Evolutionary conservation across 495 filamentous ascomycete genomes (phyloP).

Genomic region (Lindgomyces ingoldianus): DNA sequence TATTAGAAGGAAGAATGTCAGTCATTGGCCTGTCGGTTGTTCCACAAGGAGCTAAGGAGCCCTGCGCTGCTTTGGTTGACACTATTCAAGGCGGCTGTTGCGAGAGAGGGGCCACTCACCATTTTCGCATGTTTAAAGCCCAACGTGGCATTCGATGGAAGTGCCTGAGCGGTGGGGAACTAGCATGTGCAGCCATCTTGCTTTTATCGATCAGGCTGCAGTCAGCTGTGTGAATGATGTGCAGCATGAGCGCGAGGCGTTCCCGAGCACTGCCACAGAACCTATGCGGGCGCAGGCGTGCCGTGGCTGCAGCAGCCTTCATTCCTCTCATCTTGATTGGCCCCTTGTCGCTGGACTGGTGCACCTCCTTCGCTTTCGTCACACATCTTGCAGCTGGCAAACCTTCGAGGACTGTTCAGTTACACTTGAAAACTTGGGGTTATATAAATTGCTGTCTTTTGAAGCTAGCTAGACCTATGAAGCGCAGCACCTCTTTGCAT

Average conservation of each 20-base stretch:
- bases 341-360: no score
- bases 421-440: no score
- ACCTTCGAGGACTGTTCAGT: no score
- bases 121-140: background rate
- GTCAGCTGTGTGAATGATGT: constrained; percentile 5
- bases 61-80: no score
- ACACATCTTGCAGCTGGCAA: no score
- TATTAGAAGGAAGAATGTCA: background rate
- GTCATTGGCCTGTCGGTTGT: background rate
- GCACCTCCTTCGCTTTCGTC: no score
- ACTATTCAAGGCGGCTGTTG: background rate
- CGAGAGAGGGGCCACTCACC: constrained; percentile 7
- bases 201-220: constrained; percentile 31
- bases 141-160: constrained; percentile 10
- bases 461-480: no score
- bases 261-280: constrained; percentile 14
- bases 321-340: background rate
- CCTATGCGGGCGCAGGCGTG: background rate
- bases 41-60: background rate
- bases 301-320: background rate
- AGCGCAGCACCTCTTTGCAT: no score
- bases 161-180: constrained; percentile 11
- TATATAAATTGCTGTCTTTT: no score
- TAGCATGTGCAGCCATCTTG: background rate
- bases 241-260: background rate